Conservation (phyloP, 768 basidiomycete genomes). For the Dacryopinax primogenitus region DNA sequence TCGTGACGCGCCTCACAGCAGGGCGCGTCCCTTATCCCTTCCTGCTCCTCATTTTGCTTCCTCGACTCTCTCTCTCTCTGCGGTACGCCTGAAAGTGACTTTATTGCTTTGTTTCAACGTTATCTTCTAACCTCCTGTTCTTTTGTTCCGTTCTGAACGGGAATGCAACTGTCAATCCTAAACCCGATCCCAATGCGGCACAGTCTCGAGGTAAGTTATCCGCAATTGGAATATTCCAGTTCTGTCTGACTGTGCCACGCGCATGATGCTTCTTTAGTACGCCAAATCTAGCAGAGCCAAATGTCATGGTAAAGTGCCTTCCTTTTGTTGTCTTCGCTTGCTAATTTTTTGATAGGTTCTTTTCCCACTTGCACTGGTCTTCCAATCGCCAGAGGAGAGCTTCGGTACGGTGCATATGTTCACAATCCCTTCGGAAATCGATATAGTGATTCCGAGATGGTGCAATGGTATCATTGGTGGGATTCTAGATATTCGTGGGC, state of each 20-base stretch:
- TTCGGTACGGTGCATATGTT: background rate
- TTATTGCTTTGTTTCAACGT: too few relatives aligned
- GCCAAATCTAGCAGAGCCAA: slow-evolving; percentile 3
- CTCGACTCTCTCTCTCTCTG: background rate
- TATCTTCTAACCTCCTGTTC: background rate
- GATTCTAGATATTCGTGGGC: background rate
- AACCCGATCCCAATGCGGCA: background rate
- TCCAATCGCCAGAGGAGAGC: background rate
- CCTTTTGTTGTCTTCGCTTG: background rate
- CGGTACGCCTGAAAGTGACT: too few relatives aligned
- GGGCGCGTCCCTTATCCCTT: background rate
- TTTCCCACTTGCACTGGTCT: background rate
- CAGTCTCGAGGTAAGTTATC: background rate
- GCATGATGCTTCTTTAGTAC: background rate
- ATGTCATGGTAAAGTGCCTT: background rate
- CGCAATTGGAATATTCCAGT: background rate
- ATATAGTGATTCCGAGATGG: slow-evolving; percentile 1
- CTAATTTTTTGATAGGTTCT: background rate
- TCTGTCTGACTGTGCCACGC: background rate
- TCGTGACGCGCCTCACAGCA: background rate
- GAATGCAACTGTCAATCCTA: background rate
- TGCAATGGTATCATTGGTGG: background rate
- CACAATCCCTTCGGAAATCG: background rate
- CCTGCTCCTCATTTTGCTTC: background rate
- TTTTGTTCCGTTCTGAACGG: background rate